A percentile compares a stretch with the other conserved stretches of the same genome.
phyloP scores from a whole-genome alignment of 2,329 filamentous ascomycete species.

The Hypoxylon sp. region DNA sequence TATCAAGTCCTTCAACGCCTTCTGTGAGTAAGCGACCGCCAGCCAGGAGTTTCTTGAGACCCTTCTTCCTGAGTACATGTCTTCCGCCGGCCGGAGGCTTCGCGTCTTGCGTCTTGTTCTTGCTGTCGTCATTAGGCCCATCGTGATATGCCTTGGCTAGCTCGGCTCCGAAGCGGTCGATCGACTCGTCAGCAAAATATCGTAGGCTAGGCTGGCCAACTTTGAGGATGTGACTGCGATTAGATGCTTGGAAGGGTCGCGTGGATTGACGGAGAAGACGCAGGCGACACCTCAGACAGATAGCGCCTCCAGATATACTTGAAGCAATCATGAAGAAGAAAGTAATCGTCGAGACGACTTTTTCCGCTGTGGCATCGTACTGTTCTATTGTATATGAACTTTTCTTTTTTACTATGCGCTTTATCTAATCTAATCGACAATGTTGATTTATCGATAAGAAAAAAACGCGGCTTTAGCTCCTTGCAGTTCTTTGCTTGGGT shows the following conservation, averaged over 20 bases:
- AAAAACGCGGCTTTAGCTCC: too few relatives aligned
- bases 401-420: too few relatives aligned
- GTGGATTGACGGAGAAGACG: slow-evolving; percentile 42
- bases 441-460: too few relatives aligned
- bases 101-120: neutral
- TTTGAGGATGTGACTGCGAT: slow-evolving; percentile 14
- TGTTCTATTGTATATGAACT: neutral
- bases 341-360: neutral
- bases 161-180: neutral
- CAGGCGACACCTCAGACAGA: slow-evolving; percentile 52
- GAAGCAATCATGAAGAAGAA: slow-evolving; percentile 47
- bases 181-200: slow-evolving; percentile 11
- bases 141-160: neutral
- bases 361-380: neutral
- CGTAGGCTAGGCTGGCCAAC: slow-evolving; percentile 15
- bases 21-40: slow-evolving; percentile 41
- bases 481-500: too few relatives aligned
- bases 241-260: slow-evolving; percentile 17
- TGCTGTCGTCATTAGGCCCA: neutral
- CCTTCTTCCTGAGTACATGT: slow-evolving; percentile 16
- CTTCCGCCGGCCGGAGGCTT: neutral
- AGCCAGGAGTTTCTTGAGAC: slow-evolving; percentile 34
- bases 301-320: slow-evolving; percentile 45
- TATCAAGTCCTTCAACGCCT: slow-evolving; percentile 36
- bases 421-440: too few relatives aligned